Evolutionary conservation across 257 asterid genomes (phyloP).

Genomic region (Verbena officinalis): DNA sequence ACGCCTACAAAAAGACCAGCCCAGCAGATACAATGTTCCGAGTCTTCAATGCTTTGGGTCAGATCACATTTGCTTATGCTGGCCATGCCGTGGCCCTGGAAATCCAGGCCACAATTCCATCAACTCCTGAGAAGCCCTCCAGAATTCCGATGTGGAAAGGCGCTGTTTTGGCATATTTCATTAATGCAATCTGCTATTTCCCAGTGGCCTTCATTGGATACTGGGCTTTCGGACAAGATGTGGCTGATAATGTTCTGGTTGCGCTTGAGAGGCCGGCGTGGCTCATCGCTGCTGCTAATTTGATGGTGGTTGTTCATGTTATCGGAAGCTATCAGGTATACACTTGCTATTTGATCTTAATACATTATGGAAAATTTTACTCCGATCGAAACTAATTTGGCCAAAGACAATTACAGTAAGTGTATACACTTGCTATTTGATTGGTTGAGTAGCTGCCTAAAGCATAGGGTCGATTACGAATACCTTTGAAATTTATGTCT

Average conservation of each 20-base stretch:
- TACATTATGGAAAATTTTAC: no score
- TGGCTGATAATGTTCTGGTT: constrained; percentile 70
- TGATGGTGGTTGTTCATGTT: constrained; percentile 89
- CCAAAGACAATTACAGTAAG: no score
- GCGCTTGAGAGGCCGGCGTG: constrained; percentile 78
- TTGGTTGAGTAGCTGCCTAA: no score
- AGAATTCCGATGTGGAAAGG: constrained; percentile 90
- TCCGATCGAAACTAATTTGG: no score
- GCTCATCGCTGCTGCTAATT: constrained; percentile 88
- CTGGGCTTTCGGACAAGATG: constrained; percentile 87
- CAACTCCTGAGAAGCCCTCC: constrained; percentile 88
- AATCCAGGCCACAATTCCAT: constrained; percentile 89
- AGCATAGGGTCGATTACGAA: no score
- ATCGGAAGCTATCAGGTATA: constrained; percentile 90
- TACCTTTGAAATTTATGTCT: no score
- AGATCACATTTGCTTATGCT: constrained; percentile 81
- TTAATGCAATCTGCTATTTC: constrained; percentile 75
- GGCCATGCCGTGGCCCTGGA: constrained; percentile 89
- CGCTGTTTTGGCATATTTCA: constrained; percentile 76
- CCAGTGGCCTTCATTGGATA: constrained; percentile 84
- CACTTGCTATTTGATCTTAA: no score
- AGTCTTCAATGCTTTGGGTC: constrained; percentile 76
- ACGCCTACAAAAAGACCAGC: constrained; percentile 61
- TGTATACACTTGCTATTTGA: no score
- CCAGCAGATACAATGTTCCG: constrained; percentile 62